A percentile compares a stretch with the other conserved stretches of the same genome.
These are phyloP conservation scores for Paraphoma chrysanthemicola DNA, from an alignment of 2,329 filamentous ascomycete species.

Conservation along the genomic window DNA sequence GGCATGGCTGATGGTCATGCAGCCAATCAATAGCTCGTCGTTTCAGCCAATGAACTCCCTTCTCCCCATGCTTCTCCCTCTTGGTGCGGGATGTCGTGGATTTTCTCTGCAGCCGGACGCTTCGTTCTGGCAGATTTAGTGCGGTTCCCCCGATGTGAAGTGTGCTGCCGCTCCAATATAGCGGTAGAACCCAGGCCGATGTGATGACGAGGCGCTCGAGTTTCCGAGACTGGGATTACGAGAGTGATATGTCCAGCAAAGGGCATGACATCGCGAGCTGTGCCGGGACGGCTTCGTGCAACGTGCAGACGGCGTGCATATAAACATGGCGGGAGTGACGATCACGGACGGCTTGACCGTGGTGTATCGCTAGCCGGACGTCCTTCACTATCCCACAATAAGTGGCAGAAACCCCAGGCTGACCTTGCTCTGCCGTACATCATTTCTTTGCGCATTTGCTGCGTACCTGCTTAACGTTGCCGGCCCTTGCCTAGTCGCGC, in stretches of 20 bases:
- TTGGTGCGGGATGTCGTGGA: constrained; percentile 10
- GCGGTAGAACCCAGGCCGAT: constrained; percentile 5
- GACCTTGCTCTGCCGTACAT: constrained; percentile 3
- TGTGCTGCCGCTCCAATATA: constrained; percentile 20
- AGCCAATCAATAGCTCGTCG: constrained; percentile 26
- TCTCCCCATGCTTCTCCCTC: constrained; percentile 13
- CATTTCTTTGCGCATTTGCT: constrained; percentile 2
- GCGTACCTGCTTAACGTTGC: constrained; percentile 19
- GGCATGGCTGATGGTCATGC: constrained; percentile 21
- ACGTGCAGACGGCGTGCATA: constrained; percentile 31
- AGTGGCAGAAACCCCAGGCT: neutral
- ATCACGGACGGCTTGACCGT: constrained; percentile 14
- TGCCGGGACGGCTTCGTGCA: constrained; percentile 32
- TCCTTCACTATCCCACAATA: neutral
- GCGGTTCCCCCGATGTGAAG: constrained; percentile 24
- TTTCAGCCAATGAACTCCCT: constrained; percentile 7
- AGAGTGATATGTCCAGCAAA: constrained; percentile 28
- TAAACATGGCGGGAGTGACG: constrained; percentile 30
- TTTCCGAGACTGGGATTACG: constrained; percentile 13
- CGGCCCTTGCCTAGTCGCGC: constrained; percentile 21
- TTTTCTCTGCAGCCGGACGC: constrained; percentile 1
- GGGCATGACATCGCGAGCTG: constrained; percentile 20
- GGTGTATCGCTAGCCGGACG: no score
- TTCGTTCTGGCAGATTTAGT: constrained; percentile 2
- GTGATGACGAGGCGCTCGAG: constrained; percentile 28